These are phyloP conservation scores for Aquilaria agallochum DNA, from an alignment of 441 rosid species.

Conservation along the genomic window DNA sequence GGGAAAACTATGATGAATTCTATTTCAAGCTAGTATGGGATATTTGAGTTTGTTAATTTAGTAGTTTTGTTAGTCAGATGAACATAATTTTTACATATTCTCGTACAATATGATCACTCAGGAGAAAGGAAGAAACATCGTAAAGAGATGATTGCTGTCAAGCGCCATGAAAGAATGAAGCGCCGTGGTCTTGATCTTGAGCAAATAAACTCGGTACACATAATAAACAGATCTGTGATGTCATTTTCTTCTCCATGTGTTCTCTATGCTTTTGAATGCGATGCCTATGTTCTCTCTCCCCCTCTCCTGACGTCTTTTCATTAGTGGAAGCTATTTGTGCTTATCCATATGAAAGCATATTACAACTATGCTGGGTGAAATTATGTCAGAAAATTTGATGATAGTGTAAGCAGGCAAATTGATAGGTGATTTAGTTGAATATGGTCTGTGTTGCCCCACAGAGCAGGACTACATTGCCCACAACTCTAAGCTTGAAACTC, in stretches of 20 bases:
- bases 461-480: too few relatives aligned
- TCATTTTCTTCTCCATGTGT: background rate
- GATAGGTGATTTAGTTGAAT: too few relatives aligned
- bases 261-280: background rate
- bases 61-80: background rate
- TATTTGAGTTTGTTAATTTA: background rate
- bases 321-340: too few relatives aligned
- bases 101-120: constrained; percentile 18
- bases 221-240: constrained; percentile 2
- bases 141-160: constrained; percentile 72
- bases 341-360: too few relatives aligned
- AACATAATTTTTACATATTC: background rate
- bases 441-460: too few relatives aligned
- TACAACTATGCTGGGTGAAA: too few relatives aligned
- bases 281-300: background rate
- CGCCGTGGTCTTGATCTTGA: constrained; percentile 76
- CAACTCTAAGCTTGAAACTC: too few relatives aligned
- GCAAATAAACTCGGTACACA: constrained; percentile 55
- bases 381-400: too few relatives aligned
- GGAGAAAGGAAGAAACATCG: constrained; percentile 80
- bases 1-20: too few relatives aligned
- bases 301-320: too few relatives aligned
- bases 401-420: too few relatives aligned
- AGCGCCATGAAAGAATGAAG: constrained; percentile 77
- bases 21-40: too few relatives aligned